Conservation (phyloP, 208 protist genomes). For the Leishmania lainsoni region DNA sequence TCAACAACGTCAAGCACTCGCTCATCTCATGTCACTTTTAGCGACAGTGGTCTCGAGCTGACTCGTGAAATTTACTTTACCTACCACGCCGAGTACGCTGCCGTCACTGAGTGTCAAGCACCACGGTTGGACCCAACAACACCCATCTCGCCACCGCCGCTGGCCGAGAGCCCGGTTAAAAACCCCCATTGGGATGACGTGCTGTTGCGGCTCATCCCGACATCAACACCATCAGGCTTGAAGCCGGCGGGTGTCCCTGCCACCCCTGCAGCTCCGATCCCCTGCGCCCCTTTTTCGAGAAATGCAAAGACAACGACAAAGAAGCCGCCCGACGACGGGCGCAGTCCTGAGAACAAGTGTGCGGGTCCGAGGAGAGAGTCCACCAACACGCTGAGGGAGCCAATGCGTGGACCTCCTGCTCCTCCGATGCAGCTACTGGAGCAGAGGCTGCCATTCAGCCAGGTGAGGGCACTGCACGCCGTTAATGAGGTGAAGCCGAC, state of each 20-base stretch:
- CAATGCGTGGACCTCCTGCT: neutral
- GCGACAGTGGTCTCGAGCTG: neutral
- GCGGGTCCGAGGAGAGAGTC: too few species aligned
- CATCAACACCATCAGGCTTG: neutral
- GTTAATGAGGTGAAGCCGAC: neutral
- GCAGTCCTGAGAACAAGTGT: neutral
- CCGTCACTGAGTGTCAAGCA: neutral
- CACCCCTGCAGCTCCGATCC: neutral
- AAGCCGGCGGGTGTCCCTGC: neutral
- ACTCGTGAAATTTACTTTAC: neutral
- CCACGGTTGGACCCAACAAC: neutral
- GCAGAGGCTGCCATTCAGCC: neutral
- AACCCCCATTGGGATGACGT: neutral
- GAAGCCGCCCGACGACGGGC: too few species aligned
- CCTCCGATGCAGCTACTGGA: neutral
- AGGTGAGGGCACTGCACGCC: neutral
- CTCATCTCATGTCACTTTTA: neutral
- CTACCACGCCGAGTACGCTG: neutral
- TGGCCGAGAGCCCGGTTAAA: neutral
- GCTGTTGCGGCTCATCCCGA: neutral
- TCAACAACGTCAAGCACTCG: neutral
- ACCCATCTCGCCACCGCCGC: neutral
- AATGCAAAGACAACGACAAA: too few species aligned
- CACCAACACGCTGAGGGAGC: neutral
- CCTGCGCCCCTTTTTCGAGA: neutral